Conservation (phyloP, 164 flowering plant species). For the Stephania japonica region DNA sequence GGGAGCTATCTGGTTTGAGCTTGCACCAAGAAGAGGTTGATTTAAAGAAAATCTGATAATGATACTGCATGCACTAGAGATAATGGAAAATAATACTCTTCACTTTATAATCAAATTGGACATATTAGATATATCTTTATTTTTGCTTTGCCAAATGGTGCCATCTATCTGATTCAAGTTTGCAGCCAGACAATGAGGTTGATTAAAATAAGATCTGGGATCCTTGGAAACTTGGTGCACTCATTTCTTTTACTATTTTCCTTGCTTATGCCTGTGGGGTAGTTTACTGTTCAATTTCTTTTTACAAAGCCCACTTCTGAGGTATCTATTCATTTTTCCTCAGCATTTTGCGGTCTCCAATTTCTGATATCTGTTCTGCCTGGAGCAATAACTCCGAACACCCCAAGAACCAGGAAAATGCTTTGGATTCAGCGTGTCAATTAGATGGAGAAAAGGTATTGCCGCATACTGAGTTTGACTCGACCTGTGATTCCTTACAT, state of each 20-base stretch:
- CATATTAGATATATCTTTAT: neutral
- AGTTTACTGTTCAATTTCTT: neutral
- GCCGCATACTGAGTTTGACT: conserved; percentile 1
- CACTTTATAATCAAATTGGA: neutral
- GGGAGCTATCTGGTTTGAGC: too few relatives aligned
- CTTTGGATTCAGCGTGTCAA: conserved; percentile 10
- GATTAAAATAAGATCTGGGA: neutral
- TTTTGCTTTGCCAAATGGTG: neutral
- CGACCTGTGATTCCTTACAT: conserved; percentile 13
- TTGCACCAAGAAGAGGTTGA: too few relatives aligned
- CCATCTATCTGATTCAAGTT: neutral
- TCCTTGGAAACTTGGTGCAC: neutral
- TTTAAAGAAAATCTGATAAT: too few relatives aligned
- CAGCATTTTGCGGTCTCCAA: conserved; percentile 61
- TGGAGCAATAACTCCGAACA: conserved; percentile 22
- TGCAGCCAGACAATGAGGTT: too few relatives aligned
- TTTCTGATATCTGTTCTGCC: conserved; percentile 34
- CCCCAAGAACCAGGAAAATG: conserved; percentile 14
- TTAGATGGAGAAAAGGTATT: conserved; percentile 13
- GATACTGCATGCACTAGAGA: too few relatives aligned
- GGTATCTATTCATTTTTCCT: conserved; percentile 12
- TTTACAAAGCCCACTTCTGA: neutral
- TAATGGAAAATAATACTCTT: too few relatives aligned
- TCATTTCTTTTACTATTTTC: neutral
- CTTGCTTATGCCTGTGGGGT: neutral